Evolutionary conservation across 306 rosid genomes (phyloP).

Genomic region (Albizia julibrissin): DNA sequence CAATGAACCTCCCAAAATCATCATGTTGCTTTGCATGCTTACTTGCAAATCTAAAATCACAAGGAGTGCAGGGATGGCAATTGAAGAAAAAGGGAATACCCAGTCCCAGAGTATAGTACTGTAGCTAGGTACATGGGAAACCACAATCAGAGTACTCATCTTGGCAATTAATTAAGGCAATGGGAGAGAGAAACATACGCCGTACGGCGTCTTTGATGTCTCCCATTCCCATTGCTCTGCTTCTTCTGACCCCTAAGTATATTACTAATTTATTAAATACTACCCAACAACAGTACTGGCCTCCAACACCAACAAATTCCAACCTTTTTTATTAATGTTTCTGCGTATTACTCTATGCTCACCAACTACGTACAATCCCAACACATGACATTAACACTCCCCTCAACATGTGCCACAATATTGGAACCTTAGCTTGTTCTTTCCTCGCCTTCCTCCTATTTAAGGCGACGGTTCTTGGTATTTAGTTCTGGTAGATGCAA

Average conservation of each 20-base stretch:
- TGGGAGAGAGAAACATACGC: background rate
- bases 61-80: too few species aligned
- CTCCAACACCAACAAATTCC: background rate
- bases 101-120: background rate
- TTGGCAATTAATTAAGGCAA: background rate
- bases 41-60: too few species aligned
- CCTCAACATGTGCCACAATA: background rate
- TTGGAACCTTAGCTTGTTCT: background rate
- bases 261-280: background rate
- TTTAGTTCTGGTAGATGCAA: slow-evolving; percentile 1
- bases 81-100: background rate
- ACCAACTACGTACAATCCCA: background rate
- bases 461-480: background rate
- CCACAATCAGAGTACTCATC: background rate
- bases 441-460: background rate
- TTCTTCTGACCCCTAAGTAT: background rate
- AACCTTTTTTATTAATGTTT: background rate
- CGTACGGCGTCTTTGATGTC: background rate
- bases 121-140: background rate
- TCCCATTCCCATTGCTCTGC: background rate
- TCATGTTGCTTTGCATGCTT: background rate
- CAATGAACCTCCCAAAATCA: background rate
- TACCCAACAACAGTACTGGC: background rate
- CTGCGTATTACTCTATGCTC: background rate
- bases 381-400: background rate